phyloP scores from a whole-genome alignment of 495 filamentous ascomycete genomes.

The Eremomyces bilateralis region DNA sequence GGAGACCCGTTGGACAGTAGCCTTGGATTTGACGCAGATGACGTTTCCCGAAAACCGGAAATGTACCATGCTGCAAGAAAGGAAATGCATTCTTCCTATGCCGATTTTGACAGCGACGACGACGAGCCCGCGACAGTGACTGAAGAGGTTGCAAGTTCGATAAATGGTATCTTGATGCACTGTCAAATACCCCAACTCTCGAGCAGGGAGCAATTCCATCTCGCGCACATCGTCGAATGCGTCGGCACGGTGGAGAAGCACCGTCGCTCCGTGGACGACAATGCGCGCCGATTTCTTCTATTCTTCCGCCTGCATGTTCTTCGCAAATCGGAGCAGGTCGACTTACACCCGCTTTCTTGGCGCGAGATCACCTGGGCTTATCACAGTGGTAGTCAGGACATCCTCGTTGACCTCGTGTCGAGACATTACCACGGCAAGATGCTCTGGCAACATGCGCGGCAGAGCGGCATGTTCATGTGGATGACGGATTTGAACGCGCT shows the following conservation, averaged over 20 bases:
- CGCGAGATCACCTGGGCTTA: constrained; percentile 89
- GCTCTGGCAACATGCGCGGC: constrained; percentile 64
- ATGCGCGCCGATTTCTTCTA: constrained; percentile 72
- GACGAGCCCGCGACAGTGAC: constrained; percentile 34
- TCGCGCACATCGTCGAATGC: constrained; percentile 76
- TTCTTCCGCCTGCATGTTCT: constrained; percentile 76
- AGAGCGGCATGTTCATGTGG: constrained; percentile 93
- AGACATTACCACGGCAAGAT: constrained; percentile 55
- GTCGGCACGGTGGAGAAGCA: constrained; percentile 74
- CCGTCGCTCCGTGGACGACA: constrained; percentile 76
- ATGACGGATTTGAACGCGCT: constrained; percentile 53
- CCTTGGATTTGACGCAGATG: constrained; percentile 45
- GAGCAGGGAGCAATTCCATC: constrained; percentile 69
- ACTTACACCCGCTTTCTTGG: constrained; percentile 49
- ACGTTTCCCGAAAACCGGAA: constrained; percentile 35
- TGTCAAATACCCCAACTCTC: constrained; percentile 65
- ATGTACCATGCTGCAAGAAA: constrained; percentile 17
- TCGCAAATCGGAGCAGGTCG: constrained; percentile 28
- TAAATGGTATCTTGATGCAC: constrained; percentile 59
- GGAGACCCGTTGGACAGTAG: constrained; percentile 68
- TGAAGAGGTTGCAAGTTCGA: constrained; percentile 43
- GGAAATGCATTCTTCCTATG: constrained; percentile 31
- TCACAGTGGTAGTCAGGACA: constrained; percentile 81
- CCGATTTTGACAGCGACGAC: constrained; percentile 27
- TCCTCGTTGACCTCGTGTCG: constrained; percentile 71